These are phyloP conservation scores for Phragmites australis DNA, from an alignment of 176 grass and related monocot species.

Conservation along the genomic window DNA sequence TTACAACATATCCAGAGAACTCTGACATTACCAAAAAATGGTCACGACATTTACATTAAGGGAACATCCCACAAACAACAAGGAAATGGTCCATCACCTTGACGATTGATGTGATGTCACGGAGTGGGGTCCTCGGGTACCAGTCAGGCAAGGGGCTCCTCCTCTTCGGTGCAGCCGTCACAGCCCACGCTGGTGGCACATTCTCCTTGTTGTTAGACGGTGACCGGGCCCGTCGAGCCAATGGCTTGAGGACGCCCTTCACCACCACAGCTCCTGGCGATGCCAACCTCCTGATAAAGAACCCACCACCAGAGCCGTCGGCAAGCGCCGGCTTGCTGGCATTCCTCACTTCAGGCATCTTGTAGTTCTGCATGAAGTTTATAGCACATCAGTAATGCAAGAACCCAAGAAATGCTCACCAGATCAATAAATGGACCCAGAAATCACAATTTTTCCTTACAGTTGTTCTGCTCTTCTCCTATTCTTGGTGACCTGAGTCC, in stretches of 20 bases:
- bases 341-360: conserved; percentile 53
- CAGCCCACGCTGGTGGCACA: conserved; percentile 29
- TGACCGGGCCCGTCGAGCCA: conserved; percentile 4
- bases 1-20: background rate
- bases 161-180: conserved; percentile 38
- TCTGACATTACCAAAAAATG: background rate
- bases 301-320: conserved; percentile 47
- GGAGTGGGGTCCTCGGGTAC: conserved; percentile 70
- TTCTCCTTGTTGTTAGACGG: conserved; percentile 50
- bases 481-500: background rate
- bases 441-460: conserved; percentile 1
- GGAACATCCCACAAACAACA: conserved; percentile 10
- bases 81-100: conserved; percentile 45
- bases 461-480: background rate
- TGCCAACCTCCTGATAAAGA: conserved; percentile 52
- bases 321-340: conserved; percentile 10
- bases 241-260: conserved; percentile 30
- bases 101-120: conserved; percentile 57
- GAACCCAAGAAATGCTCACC: conserved; percentile 18
- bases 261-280: conserved; percentile 37
- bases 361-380: conserved; percentile 24
- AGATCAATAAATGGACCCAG: background rate
- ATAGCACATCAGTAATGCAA: background rate
- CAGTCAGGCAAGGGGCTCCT: conserved; percentile 67
- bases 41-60: background rate